A percentile compares a stretch with the other conserved stretches of the same genome.
Evolutionary conservation across 2,329 filamentous ascomycete genomes (phyloP).

Genomic region (Penicillium italicum): DNA sequence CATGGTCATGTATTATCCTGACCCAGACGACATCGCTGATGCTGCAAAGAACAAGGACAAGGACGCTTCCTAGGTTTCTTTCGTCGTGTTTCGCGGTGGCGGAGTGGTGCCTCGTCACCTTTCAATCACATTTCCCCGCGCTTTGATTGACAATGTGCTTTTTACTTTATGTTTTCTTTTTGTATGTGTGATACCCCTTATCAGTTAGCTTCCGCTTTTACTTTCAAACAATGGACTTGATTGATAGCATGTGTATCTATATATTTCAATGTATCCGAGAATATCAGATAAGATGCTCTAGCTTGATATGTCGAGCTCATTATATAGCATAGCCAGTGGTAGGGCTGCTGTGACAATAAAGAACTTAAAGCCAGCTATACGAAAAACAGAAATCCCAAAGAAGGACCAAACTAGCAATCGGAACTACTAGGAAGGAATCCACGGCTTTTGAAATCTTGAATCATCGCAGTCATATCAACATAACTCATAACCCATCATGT

Average conservation of each 20-base stretch:
- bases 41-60: neutral
- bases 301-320: neutral
- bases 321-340: neutral
- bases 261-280: neutral
- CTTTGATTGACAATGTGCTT: neutral
- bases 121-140: neutral
- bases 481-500: conserved; percentile 21
- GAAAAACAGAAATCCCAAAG: neutral
- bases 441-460: conserved; percentile 16
- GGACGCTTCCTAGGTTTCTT: neutral
- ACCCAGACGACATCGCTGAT: neutral
- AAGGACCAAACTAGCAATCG: neutral
- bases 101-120: neutral
- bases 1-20: neutral
- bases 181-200: neutral
- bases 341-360: neutral
- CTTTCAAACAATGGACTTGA: neutral
- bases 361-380: neutral
- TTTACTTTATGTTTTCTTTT: neutral
- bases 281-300: neutral
- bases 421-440: neutral
- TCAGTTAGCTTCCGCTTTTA: neutral
- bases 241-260: neutral
- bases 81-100: neutral
- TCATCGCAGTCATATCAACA: conserved; percentile 24